These are phyloP conservation scores for Myriosclerotinia duriaeana DNA, from an alignment of 2,329 filamentous ascomycete genomes.

Conservation along the genomic window DNA sequence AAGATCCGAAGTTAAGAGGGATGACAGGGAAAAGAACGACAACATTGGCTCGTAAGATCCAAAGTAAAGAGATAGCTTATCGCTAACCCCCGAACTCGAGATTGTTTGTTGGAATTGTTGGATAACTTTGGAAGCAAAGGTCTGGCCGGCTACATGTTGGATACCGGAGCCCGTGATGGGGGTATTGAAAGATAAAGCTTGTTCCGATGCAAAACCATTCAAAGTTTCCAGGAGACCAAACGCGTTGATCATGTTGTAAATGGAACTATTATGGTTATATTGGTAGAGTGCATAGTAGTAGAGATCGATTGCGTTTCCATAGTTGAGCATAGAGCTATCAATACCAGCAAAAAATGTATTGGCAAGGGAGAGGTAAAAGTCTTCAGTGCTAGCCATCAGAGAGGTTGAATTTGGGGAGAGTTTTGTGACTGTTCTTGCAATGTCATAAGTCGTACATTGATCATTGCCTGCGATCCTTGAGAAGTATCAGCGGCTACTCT, in stretches of 20 bases:
- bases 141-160: constrained; percentile 53
- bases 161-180: constrained; percentile 51
- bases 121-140: constrained; percentile 49
- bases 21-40: constrained; percentile 53
- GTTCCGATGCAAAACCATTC: constrained; percentile 61
- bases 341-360: constrained; percentile 29
- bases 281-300: constrained; percentile 60
- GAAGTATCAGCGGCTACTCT: neutral
- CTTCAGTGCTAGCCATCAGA: neutral
- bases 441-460: constrained; percentile 32
- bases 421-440: constrained; percentile 19
- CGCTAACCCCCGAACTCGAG: constrained; percentile 42
- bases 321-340: constrained; percentile 30
- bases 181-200: constrained; percentile 63
- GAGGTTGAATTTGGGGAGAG: constrained; percentile 16
- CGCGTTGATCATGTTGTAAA: constrained; percentile 46
- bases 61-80: constrained; percentile 55
- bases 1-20: constrained; percentile 43
- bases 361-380: constrained; percentile 34
- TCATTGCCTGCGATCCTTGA: constrained; percentile 35
- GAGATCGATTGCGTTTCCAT: constrained; percentile 53
- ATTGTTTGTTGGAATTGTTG: constrained; percentile 45
- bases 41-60: constrained; percentile 56
- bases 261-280: constrained; percentile 51
- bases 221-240: constrained; percentile 52